These are phyloP conservation scores for Pestalotiopsis sp. DNA, from an alignment of 2,329 filamentous ascomycete species.

Conservation along the genomic window DNA sequence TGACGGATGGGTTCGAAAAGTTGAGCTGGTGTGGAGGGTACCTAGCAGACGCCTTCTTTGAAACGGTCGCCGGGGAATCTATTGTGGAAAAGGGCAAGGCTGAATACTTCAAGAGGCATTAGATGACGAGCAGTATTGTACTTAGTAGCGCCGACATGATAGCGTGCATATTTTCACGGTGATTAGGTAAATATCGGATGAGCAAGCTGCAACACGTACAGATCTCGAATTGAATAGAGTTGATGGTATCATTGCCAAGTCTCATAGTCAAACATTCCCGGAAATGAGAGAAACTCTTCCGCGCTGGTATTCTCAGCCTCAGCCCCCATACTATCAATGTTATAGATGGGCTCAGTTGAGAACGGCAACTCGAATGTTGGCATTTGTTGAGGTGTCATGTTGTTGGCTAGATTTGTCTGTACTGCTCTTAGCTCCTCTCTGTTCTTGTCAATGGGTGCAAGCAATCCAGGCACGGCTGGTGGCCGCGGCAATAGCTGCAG, in stretches of 20 bases:
- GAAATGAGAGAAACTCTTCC: neutral
- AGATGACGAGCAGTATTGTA: neutral
- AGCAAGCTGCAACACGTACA: neutral
- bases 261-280: conserved; percentile 6
- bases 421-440: neutral
- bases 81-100: conserved; percentile 11
- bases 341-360: neutral
- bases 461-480: conserved; percentile 1
- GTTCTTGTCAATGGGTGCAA: neutral
- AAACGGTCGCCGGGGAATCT: conserved; percentile 33
- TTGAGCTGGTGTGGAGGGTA: conserved; percentile 37
- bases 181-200: neutral
- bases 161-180: neutral
- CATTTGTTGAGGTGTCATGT: neutral
- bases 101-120: conserved; percentile 13
- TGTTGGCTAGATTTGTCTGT: neutral
- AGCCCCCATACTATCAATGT: conserved; percentile 1
- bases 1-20: conserved; percentile 40
- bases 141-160: neutral
- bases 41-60: conserved; percentile 40
- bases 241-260: neutral
- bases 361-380: conserved; percentile 5
- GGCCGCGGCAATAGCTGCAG: neutral
- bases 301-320: neutral
- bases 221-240: neutral